phyloP scores from a whole-genome alignment of 768 basidiomycete genomes.

The Auricularia heimuer region DNA sequence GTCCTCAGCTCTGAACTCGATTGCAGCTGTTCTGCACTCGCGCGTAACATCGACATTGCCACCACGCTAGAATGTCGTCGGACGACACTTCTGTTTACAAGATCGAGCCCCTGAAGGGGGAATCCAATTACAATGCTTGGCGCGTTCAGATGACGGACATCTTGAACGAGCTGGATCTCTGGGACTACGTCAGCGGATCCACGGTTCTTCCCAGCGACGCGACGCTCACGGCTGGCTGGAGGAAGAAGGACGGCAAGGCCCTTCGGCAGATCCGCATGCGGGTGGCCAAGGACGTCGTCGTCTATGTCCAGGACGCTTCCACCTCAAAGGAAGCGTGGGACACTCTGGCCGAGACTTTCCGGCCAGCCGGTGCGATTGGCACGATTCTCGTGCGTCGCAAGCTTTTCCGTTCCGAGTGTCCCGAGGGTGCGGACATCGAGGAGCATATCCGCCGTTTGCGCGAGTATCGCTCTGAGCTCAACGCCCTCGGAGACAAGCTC shows the following conservation, averaged over 20 bases:
- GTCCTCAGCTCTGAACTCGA: not conserved
- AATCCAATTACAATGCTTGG: not conserved
- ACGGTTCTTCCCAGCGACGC: not conserved
- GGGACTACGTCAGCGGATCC: not conserved
- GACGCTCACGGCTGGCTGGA: no score
- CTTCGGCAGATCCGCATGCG: no score
- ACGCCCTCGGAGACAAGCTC: slow-evolving; percentile 17
- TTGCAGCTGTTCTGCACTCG: not conserved
- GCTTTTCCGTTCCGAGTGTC: slow-evolving; percentile 16
- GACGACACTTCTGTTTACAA: not conserved
- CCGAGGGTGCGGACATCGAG: slow-evolving; percentile 24
- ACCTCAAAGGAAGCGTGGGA: no score
- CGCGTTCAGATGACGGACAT: not conserved
- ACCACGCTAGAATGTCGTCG: not conserved
- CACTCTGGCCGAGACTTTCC: no score
- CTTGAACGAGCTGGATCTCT: not conserved
- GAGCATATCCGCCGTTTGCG: slow-evolving; percentile 23
- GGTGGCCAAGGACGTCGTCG: no score
- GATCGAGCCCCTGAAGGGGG: not conserved
- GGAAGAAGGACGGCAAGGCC: no score
- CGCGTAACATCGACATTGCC: not conserved
- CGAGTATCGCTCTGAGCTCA: slow-evolving; percentile 16
- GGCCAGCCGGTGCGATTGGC: no score
- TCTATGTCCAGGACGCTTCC: no score
- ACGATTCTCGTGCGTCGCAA: no score